Conservation (phyloP, 495 filamentous ascomycete genomes). For the Polyplosphaeria fusca region DNA sequence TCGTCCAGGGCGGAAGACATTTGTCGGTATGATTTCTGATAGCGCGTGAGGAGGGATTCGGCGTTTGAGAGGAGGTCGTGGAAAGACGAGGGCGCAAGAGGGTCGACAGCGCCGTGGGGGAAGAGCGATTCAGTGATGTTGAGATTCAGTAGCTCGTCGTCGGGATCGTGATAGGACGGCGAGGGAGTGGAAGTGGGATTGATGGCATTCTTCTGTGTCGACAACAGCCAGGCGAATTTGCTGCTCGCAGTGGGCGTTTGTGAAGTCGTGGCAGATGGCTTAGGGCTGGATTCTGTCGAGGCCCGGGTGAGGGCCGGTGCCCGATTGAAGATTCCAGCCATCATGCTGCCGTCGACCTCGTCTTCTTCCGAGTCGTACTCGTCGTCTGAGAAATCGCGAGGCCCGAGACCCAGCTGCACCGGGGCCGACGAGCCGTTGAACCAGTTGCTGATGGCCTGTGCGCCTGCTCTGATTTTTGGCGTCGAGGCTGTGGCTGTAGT, state of each 20-base stretch:
- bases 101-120: slow-evolving; percentile 50
- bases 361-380: slow-evolving; percentile 21
- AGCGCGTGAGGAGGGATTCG: slow-evolving; percentile 56
- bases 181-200: slow-evolving; percentile 52
- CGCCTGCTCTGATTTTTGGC: slow-evolving; percentile 24
- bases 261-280: background rate
- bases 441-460: slow-evolving; percentile 23
- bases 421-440: slow-evolving; percentile 33
- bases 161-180: slow-evolving; percentile 44
- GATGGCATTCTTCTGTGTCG: slow-evolving; percentile 22
- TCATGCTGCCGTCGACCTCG: slow-evolving; percentile 23
- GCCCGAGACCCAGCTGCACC: slow-evolving; percentile 21
- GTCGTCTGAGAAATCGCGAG: background rate
- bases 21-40: slow-evolving; percentile 70
- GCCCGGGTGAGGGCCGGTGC: slow-evolving; percentile 14
- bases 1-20: slow-evolving; percentile 59
- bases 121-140: slow-evolving; percentile 64
- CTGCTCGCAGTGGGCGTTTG: slow-evolving; percentile 10
- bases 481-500: slow-evolving; percentile 24
- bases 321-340: slow-evolving; percentile 24
- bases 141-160: slow-evolving; percentile 62
- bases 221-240: slow-evolving; percentile 31
- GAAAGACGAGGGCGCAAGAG: slow-evolving; percentile 63
- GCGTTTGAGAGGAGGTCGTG: slow-evolving; percentile 69
- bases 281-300: slow-evolving; percentile 6